These are phyloP conservation scores for Citrus cavaleriei DNA, from an alignment of 345 rosid species.

Conservation along the genomic window DNA sequence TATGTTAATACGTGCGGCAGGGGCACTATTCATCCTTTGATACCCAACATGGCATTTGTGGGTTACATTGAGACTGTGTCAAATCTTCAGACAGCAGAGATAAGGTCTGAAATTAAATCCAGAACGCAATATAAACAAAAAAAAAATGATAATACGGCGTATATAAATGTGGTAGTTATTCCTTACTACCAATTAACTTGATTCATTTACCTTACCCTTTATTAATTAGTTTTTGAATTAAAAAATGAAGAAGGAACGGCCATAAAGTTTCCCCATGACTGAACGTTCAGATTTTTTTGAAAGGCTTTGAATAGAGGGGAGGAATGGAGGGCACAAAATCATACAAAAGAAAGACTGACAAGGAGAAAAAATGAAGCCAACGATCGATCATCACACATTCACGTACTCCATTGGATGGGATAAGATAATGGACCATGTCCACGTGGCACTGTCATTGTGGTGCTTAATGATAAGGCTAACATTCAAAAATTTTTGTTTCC, in stretches of 20 bases:
- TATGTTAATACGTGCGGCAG: constrained; percentile 15
- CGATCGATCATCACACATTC: constrained; percentile 16
- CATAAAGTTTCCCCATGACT: not conserved
- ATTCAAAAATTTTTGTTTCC: not conserved
- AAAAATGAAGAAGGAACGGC: not conserved
- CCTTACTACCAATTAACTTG: too few relatives aligned
- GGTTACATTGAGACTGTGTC: constrained; percentile 59
- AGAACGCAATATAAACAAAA: too few relatives aligned
- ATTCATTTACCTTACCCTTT: too few relatives aligned
- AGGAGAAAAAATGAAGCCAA: not conserved
- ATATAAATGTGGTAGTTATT: too few relatives aligned
- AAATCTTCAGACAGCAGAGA: constrained; percentile 47
- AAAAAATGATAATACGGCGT: too few relatives aligned
- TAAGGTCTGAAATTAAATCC: constrained; percentile 13
- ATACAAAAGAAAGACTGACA: not conserved
- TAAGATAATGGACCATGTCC: constrained; percentile 19
- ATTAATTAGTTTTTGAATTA: too few relatives aligned
- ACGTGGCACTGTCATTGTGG: constrained; percentile 26
- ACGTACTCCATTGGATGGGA: constrained; percentile 16
- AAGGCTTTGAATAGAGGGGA: not conserved
- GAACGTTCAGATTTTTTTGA: not conserved
- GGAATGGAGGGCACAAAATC: not conserved
- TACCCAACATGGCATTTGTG: constrained; percentile 60
- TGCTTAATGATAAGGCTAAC: constrained; percentile 24
- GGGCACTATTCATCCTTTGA: constrained; percentile 55